Evolutionary conservation across 208 protist species (phyloP), one percentile per base, ranked within the genome.

Genomic region (Naegleria gruberi): DNA sequence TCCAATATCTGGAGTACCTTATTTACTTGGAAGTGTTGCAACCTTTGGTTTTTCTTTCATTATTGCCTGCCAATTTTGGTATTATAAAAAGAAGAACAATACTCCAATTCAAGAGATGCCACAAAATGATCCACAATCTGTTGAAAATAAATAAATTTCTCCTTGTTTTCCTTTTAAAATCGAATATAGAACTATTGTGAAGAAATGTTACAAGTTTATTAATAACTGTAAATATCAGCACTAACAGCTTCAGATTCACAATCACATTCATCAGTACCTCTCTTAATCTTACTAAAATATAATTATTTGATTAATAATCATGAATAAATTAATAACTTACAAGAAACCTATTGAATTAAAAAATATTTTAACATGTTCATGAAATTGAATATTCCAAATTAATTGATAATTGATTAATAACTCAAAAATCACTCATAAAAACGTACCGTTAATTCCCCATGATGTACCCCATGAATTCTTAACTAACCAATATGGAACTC

Each of bases 401-500:
- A 55, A 55, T 19, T 19, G 15, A 55, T 19, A 15, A 55, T 55
- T 55, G 46, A 55, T 5, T 55, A 55, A 55, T 19, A 55, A 55
- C 5, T 55, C 15, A 55, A 15, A 55, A 55, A 55, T 55, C 5
- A 55, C 15, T 55, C 46, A 5, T 42, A 23, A 5, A 91, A 92
- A 91, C 19, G 23, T 91, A 51, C 91, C 92, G 30, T 92, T 42
- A 51, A 94, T 91, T 17, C 92, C 92, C 88, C 92, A 94, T 17
- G 90, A 89, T 90, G 42, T 6, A 42, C 92, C 92, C 92, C 92
- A 93, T 34, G n/a, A 87, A 89, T 93, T 93, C 34, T 92, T 92
- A 26, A 94, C 90, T 8, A 94, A 91, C 92, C 92, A 93, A 89
- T 93, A 93, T 44, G 40, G 43, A 74, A 23, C 26, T 42, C 55